These are phyloP conservation scores for Linnemannia schmuckeri DNA, from an alignment of 192 early-diverging fungal species.

Conservation along the genomic window DNA sequence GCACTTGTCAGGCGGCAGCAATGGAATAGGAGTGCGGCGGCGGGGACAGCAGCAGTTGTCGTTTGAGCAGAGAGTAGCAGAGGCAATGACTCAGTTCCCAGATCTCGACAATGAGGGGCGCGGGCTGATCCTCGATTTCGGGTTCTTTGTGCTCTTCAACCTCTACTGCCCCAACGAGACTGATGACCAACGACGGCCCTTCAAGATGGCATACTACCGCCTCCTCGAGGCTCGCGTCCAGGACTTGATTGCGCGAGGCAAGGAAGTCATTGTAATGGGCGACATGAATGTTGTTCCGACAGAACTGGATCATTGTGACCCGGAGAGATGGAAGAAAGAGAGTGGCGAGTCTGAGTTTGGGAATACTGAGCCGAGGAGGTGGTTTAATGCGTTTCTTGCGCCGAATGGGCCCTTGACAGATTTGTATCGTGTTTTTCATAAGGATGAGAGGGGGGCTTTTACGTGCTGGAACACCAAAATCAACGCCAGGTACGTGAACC, in stretches of 20 bases:
- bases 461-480: constrained; percentile 82
- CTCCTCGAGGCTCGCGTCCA: constrained; percentile 61
- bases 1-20: not conserved
- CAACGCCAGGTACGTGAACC: constrained; percentile 67
- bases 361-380: constrained; percentile 68
- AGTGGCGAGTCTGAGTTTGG: constrained; percentile 66
- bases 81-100: constrained; percentile 28
- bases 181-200: constrained; percentile 59
- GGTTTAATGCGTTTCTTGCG: constrained; percentile 74
- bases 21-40: not conserved
- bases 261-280: constrained; percentile 72
- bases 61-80: not conserved
- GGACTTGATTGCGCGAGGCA: constrained; percentile 61
- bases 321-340: constrained; percentile 68
- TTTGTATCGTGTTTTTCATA: constrained; percentile 74
- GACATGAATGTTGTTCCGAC: constrained; percentile 77
- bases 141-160: constrained; percentile 81
- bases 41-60: not conserved
- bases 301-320: constrained; percentile 82
- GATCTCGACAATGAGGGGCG: constrained; percentile 81
- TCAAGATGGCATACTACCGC: constrained; percentile 68
- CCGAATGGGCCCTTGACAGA: constrained; percentile 76
- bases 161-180: constrained; percentile 76
- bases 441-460: constrained; percentile 63
- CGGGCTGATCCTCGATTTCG: constrained; percentile 79